Evolutionary conservation across 345 rosid genomes (phyloP), one percentile per base, ranked within the genome.

Genomic region (Turritis glabra): DNA sequence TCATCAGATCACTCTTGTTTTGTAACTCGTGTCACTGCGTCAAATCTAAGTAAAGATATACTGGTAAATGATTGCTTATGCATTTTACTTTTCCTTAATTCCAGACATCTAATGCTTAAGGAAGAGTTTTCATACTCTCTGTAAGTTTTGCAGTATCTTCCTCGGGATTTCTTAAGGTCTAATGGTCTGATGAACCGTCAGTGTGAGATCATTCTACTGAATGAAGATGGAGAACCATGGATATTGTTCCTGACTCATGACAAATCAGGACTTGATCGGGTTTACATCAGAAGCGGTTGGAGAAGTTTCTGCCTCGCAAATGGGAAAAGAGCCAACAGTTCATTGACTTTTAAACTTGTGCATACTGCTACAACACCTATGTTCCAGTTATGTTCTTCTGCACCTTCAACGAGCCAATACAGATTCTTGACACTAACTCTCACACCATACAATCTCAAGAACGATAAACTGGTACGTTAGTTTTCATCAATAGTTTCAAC

Each of bases 361-460:
- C 1, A 40, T 12, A 15, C 32, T 1, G 33, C 33, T 29, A 6
- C 4, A 15, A 40, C 38, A 62, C 76, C 54, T 40, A 44, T 52
- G 52, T 54, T 72, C 33, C 62, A 72, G 69, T 21, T 72, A 23
- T 41, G 43, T 72, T 23, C 69, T 46, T n/a, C 55, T 1, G n/a
- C n/a, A n/a, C 54, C 44, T 8, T 15, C 23, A 2, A 25, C 14
- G 6, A 71, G 50, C 59, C 67, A 59, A 26, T 2, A 7, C 9
- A 51, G 69, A 52, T 52, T 72, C 44, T 62, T 72, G 76, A 62
- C 63, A 52, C 33, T 62, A 40, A 51, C 44, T 62, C 69, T 72
- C 54, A 38, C 2, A 38, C 18, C 33, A 27, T 27, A 62, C 23
- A 13, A 4, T 52, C 0, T 72, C 53, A 52, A 30, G 15, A 19